Conservation (phyloP, 164 flowering plant species). For the Warburgia ugandensis region DNA sequence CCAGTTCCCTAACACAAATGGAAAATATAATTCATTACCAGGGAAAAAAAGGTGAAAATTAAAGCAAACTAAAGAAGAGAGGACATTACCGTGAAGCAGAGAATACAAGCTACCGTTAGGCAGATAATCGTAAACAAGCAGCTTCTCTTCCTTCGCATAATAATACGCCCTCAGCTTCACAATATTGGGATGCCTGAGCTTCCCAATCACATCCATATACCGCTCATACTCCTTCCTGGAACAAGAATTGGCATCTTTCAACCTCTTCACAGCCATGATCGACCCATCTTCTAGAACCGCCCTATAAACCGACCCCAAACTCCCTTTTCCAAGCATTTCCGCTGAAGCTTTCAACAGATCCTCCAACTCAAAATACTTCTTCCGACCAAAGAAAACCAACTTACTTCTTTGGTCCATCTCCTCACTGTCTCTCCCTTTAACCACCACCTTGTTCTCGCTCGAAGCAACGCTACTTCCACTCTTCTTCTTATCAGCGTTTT, state of each 20-base stretch:
- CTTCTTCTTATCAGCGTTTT: slow-evolving; percentile 29
- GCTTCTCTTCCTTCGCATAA: slow-evolving; percentile 94
- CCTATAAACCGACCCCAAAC: slow-evolving; percentile 85
- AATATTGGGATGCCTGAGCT: slow-evolving; percentile 68
- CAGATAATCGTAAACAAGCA: slow-evolving; percentile 88
- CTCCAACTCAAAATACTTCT: slow-evolving; percentile 80
- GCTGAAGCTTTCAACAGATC: slow-evolving; percentile 92
- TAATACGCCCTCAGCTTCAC: slow-evolving; percentile 78
- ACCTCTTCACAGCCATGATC: slow-evolving; percentile 85
- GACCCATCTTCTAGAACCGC: slow-evolving; percentile 85
- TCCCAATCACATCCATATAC: slow-evolving; percentile 92
- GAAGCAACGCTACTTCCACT: slow-evolving; percentile 28
- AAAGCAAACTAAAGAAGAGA: too few relatives aligned
- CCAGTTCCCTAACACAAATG: too few relatives aligned
- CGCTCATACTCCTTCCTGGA: slow-evolving; percentile 85
- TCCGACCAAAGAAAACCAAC: slow-evolving; percentile 76
- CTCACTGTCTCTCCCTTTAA: slow-evolving; percentile 57
- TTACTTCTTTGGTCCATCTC: slow-evolving; percentile 68
- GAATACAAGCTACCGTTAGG: slow-evolving; percentile 86
- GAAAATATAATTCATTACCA: too few relatives aligned
- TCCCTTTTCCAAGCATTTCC: slow-evolving; percentile 96
- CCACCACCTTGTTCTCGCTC: slow-evolving; percentile 47
- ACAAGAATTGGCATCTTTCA: slow-evolving; percentile 83
- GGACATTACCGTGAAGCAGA: slow-evolving; percentile 92
- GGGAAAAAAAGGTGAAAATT: too few relatives aligned